A percentile compares a stretch with the other conserved stretches of the same genome.
These are phyloP conservation scores for Phoma sp. DNA, from an alignment of 2,329 filamentous ascomycete species.

Conservation along the genomic window DNA sequence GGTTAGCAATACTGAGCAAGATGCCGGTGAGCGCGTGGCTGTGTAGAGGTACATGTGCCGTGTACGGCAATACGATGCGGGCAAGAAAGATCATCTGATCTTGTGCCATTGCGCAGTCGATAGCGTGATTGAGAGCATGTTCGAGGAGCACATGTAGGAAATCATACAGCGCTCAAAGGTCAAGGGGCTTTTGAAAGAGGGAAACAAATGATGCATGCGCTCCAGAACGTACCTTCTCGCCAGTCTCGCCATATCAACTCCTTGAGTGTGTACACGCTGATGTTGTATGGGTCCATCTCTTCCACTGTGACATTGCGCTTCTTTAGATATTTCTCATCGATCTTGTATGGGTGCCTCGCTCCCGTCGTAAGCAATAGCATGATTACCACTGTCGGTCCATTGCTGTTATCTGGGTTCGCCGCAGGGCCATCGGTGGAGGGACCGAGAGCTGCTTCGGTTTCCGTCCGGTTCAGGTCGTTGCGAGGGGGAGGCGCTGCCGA, in stretches of 20 bases:
- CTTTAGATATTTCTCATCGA: conserved; percentile 84
- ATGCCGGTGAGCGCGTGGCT: conserved; percentile 15
- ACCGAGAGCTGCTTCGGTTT: conserved; percentile 56
- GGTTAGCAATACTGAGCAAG: conserved; percentile 28
- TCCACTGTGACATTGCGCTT: conserved; percentile 82
- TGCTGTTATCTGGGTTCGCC: conserved; percentile 47
- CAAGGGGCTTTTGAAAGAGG: background rate
- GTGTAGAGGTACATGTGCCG: conserved; percentile 12
- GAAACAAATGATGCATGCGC: background rate
- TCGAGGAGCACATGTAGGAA: background rate
- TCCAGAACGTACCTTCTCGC: conserved; percentile 67
- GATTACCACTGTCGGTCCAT: conserved; percentile 68
- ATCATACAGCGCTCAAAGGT: background rate
- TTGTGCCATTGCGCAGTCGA: conserved; percentile 2
- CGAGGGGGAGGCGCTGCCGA: conserved; percentile 35
- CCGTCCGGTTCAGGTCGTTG: conserved; percentile 44
- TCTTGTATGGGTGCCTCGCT: conserved; percentile 85
- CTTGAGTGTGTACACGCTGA: conserved; percentile 93
- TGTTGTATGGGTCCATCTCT: conserved; percentile 80
- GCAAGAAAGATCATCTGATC: conserved; percentile 7
- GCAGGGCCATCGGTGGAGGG: conserved; percentile 55
- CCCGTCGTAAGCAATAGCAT: conserved; percentile 84
- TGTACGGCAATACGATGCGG: conserved; percentile 6
- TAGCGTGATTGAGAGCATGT: background rate
- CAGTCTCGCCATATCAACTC: conserved; percentile 93